Conservation (phyloP, 1,284 basidiomycete genomes). For the Pseudozyma hubeiensis region DNA sequence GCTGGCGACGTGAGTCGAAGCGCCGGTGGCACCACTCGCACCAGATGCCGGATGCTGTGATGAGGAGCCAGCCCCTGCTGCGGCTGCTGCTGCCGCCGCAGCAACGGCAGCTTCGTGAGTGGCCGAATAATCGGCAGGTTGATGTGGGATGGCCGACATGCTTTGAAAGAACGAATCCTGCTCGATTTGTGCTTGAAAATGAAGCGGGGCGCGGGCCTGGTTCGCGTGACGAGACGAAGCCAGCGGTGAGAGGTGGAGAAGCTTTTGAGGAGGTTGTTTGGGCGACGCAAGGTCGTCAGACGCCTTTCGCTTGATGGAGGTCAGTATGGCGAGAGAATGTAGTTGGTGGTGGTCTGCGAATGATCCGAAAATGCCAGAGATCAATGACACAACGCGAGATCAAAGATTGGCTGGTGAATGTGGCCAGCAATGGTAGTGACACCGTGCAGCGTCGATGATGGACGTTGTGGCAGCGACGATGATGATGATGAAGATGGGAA, state of each 20-base stretch:
- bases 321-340: constrained; percentile 20
- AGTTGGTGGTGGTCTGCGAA: not conserved
- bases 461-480: too few species aligned
- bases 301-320: constrained; percentile 31
- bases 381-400: too few species aligned
- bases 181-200: not conserved
- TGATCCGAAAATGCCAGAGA: too few species aligned
- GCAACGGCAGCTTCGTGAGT: constrained; percentile 41
- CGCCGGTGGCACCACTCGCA: constrained; percentile 1
- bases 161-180: constrained; percentile 11
- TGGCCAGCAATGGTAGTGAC: not conserved
- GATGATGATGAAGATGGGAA: too few species aligned
- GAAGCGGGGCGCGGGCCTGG: not conserved
- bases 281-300: constrained; percentile 39
- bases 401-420: not conserved
- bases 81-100: constrained; percentile 31
- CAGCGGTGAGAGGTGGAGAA: constrained; percentile 11
- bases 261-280: constrained; percentile 12
- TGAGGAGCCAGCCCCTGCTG: constrained; percentile 8
- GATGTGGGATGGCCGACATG: constrained; percentile 31
- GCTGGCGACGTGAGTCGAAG: constrained; percentile 20
- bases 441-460: too few species aligned
- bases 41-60: constrained; percentile 19
- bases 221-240: constrained; percentile 31
- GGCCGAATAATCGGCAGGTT: constrained; percentile 33